These are phyloP conservation scores for Mycena filopes DNA, from an alignment of 768 basidiomycete genomes.

Conservation along the genomic window DNA sequence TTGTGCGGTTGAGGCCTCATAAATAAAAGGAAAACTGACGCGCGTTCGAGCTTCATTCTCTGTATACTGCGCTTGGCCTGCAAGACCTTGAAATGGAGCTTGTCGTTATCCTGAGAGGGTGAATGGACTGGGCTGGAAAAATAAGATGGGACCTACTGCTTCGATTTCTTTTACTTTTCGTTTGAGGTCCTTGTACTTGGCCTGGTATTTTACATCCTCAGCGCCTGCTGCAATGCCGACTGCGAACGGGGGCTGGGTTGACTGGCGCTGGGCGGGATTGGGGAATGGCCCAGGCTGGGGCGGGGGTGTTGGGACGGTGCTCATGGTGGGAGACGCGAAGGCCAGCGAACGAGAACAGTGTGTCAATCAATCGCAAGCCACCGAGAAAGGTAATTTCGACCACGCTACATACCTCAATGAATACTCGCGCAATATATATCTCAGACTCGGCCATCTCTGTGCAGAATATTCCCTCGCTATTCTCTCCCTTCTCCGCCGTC, in stretches of 20 bases:
- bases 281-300: constrained; percentile 34
- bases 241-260: constrained; percentile 49
- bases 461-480: too few relatives aligned
- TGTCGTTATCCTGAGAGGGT: constrained; percentile 82
- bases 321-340: neutral
- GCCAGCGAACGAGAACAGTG: too few relatives aligned
- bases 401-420: too few relatives aligned
- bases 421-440: too few relatives aligned
- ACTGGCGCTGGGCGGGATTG: constrained; percentile 31
- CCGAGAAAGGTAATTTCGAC: constrained; percentile 11
- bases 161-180: constrained; percentile 91
- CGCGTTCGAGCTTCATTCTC: constrained; percentile 88
- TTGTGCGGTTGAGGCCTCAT: constrained; percentile 29
- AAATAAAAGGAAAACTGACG: constrained; percentile 64
- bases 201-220: constrained; percentile 87
- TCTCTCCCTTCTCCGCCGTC: too few relatives aligned
- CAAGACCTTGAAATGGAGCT: constrained; percentile 82
- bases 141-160: constrained; percentile 59
- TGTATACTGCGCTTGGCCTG: constrained; percentile 86
- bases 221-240: constrained; percentile 81
- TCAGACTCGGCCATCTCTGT: too few relatives aligned
- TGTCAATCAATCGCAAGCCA: constrained; percentile 2
- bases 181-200: constrained; percentile 90
- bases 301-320: constrained; percentile 10
- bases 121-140: constrained; percentile 33